Conservation (phyloP, 257 asterid genomes). For the Fraxinus cuspidata region DNA sequence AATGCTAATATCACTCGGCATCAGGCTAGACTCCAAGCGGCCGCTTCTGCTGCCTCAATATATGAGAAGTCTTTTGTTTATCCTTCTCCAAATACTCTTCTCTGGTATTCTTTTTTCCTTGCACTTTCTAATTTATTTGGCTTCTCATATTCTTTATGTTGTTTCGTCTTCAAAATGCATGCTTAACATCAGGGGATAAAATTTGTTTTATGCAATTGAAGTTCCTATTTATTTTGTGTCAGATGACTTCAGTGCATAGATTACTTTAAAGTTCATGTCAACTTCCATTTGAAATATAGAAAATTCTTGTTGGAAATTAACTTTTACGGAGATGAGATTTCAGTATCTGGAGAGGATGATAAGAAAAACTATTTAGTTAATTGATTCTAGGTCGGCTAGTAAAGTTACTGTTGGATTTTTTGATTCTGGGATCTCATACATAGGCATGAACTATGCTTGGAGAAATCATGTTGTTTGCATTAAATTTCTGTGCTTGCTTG, state of each 20-base stretch:
- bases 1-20: slow-evolving; percentile 57
- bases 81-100: slow-evolving; percentile 60
- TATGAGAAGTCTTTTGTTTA: slow-evolving; percentile 90
- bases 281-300: slow-evolving; percentile 13
- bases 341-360: slow-evolving; percentile 2
- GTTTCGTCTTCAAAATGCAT: not conserved
- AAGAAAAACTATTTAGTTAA: not conserved
- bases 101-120: slow-evolving; percentile 47
- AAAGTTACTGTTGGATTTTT: not conserved
- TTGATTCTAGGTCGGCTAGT: not conserved
- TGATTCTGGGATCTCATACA: not conserved
- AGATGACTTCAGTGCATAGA: slow-evolving; percentile 12
- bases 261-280: slow-evolving; percentile 5
- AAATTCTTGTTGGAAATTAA: not conserved
- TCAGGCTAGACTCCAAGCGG: slow-evolving; percentile 86
- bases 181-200: not conserved
- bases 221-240: slow-evolving; percentile 5
- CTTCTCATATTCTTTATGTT: slow-evolving; percentile 1
- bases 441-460: not conserved
- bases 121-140: slow-evolving; percentile 3
- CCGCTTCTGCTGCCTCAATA: slow-evolving; percentile 75
- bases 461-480: not conserved
- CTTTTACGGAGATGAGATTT: not conserved
- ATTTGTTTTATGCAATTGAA: not conserved
- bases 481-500: not conserved